Evolutionary conservation across 306 rosid genomes (phyloP).

Genomic region (Corylus avellana): DNA sequence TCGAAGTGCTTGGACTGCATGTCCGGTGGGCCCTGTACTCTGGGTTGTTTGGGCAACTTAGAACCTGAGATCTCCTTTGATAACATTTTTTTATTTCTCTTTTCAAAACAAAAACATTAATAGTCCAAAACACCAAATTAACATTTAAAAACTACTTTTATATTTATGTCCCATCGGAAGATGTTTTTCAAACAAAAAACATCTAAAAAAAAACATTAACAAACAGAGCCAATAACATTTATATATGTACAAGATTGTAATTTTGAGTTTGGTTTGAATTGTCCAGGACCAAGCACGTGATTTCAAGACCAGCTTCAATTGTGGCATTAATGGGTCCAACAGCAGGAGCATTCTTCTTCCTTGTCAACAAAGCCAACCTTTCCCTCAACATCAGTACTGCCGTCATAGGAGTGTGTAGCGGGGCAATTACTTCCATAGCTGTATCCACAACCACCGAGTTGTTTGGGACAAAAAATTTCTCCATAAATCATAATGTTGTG

Average conservation of each 20-base stretch:
- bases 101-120: no score
- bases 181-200: no score
- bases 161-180: no score
- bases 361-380: conserved; percentile 38
- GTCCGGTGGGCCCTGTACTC: no score
- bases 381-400: conserved; percentile 60
- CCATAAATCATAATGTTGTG: conserved; percentile 77
- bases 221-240: no score
- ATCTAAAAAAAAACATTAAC: not conserved
- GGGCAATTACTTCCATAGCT: conserved; percentile 72
- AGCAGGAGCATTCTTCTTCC: conserved; percentile 61
- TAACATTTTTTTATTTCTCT: no score
- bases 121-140: no score
- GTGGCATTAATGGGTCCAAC: conserved; percentile 50
- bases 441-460: conserved; percentile 73
- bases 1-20: no score
- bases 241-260: not conserved
- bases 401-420: conserved; percentile 70
- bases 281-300: conserved; percentile 46
- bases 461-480: conserved; percentile 68
- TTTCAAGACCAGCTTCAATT: conserved; percentile 62
- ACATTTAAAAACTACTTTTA: no score
- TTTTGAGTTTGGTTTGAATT: not conserved
- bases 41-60: no score
- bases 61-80: no score